Base-by-base conservation (phyloP, 2,329 filamentous ascomycete genomes). In the Cladosporium sphaerospermum region DNA sequence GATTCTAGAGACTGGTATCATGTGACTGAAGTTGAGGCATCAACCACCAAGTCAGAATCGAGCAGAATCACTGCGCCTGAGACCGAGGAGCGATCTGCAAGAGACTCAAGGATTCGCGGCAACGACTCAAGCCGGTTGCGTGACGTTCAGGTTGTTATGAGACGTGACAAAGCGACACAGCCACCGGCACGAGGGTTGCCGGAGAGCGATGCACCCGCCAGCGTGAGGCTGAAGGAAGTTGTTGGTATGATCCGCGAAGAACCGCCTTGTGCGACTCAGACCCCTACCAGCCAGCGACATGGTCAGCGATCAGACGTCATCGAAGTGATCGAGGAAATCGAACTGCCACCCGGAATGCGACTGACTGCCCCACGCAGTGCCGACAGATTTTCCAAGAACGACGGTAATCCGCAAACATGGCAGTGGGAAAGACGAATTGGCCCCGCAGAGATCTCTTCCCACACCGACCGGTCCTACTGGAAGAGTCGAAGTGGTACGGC, bases 251-350 rank as follows among this genome's bases (percentile, higher is more conserved):
- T 44, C 9, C 40, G 48, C 2, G 48, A 44, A 28, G 48, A 51
- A 6, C 39, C 40, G 3, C 3, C 8, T 2, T 4, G 13, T 10
- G 6, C 28, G 13, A 28, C 4, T 2, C 39, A 23, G 3, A 11
- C 16, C 1, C 9, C 19, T 9, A 18, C 14, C 3, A 44, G 40
- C 5, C 16, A 18, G 4, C 16, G n/a, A 2, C 14, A n/a, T 1
- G 13, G 9, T 14, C 32, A 9, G n/a, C 31, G 42, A 18, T 40
- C 16, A n/a, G 36, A 54, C 16, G 10, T 54, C 39, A 52, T 54
- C 14, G 54, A 56, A 32, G 52, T 54, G 5, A 50, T 50, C 7
- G 54, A 57, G 37, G 51, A 57, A 19, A 46, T 54, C 28, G 50
- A 54, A 14, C 23, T 54, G 2, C 52, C 55, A 8, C 40, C 45